Evolutionary conservation across 2,329 filamentous ascomycete genomes (phyloP), one percentile per base, ranked within the genome.

Genomic region (Trichothecium roseum): DNA sequence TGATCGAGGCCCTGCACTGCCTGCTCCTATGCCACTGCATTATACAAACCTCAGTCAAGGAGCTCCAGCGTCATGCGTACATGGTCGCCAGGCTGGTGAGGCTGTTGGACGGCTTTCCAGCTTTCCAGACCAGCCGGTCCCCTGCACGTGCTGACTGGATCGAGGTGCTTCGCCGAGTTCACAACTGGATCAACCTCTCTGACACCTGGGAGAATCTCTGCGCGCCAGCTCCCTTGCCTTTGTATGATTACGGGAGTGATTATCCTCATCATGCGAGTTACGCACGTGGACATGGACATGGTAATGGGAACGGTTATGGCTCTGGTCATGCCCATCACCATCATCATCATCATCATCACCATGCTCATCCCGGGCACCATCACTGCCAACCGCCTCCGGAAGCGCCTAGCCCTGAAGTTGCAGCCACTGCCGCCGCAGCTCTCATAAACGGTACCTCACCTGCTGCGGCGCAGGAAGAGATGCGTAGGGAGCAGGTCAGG

Each of bases 111-210:
- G 84, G 84, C 4, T 88, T 85, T 46, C 85, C 85, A 0, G 72
- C 89, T 33, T 89, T 93, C 51, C 77, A 87, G 43, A 69, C 78
- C 1, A 77, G 79, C 17, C 69, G 81, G 34, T 81, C 75, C 4
- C 78, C 82, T 1, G 78, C 82, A 2, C 76, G 83, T 35, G 73
- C 79, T 3, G 85, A 93, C 56, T 93, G 84, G 84, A 74, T 81
- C 32, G 82, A 89, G 55, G 67, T 89, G 0, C 55, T 91, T 8
- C 71, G 78, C 0, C 71, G 74, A 20, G 68, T 72, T 1, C 67
- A 74, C 24, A 82, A 84, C 50, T 86, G 80, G 79, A 68, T 89
- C 35, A 67, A 72, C 6, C 66, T 91, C 8, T 53, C 57, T 3
- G 59, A 68, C 4, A 66, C 68, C 1, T 91, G 84, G 85, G 82